These are phyloP conservation scores for Solanum bulbocastanum DNA, from an alignment of 257 asterid species.

Conservation along the genomic window DNA sequence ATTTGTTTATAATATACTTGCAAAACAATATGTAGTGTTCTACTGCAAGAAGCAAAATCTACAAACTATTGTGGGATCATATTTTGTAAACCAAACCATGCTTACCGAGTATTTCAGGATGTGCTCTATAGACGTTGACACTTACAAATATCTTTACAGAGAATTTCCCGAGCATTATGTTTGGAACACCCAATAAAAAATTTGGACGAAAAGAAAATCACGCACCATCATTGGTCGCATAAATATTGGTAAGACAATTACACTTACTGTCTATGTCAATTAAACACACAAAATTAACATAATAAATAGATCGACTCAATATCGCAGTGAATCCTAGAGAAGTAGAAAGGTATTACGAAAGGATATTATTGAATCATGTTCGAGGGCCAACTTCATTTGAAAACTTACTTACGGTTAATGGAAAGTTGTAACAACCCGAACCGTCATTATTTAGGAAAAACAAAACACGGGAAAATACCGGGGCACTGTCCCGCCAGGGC, in stretches of 20 bases:
- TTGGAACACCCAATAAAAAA: neutral
- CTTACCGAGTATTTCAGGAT: neutral
- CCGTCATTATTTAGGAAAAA: too few species aligned
- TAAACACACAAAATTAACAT: too few species aligned
- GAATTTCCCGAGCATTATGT: neutral
- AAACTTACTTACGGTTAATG: neutral
- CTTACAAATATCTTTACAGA: neutral
- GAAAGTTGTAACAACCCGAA: neutral
- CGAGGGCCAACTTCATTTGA: neutral
- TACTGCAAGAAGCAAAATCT: neutral
- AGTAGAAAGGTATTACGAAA: neutral
- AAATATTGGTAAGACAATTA: neutral
- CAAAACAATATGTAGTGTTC: neutral
- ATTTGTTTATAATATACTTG: neutral
- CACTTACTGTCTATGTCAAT: neutral
- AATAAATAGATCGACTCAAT: neutral
- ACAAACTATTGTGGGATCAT: neutral
- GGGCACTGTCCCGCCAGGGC: too few species aligned
- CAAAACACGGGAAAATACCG: too few species aligned
- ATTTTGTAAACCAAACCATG: neutral
- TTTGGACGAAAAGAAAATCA: neutral
- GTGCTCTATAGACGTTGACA: neutral
- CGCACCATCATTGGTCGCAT: neutral
- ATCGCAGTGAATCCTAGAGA: neutral
- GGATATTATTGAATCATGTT: too few species aligned